Evolutionary conservation across 352 stramenopile genomes (phyloP).

Genomic region (Plasmopara halstedii): DNA sequence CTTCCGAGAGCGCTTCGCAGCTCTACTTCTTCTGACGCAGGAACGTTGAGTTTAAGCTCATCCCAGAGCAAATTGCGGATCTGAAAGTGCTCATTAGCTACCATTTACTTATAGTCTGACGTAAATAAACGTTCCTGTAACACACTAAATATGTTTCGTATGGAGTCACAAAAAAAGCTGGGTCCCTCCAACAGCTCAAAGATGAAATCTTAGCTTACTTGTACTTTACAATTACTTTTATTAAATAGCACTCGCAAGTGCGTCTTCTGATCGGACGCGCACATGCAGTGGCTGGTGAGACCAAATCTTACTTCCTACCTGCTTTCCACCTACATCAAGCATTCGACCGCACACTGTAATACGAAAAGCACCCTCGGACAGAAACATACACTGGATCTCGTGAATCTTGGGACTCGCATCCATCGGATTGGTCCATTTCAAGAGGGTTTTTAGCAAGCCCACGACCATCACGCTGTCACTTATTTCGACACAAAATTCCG

Average conservation of each 20-base stretch:
- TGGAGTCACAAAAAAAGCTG: background rate
- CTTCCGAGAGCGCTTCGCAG: conserved; percentile 52
- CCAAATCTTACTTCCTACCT: conserved; percentile 26
- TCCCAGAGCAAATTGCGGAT: conserved; percentile 69
- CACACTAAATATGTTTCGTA: too few species aligned
- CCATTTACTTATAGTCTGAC: conserved; percentile 1
- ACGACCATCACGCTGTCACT: conserved; percentile 31
- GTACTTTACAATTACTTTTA: background rate
- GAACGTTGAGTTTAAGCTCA: conserved; percentile 48
- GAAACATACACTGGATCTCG: conserved; percentile 51
- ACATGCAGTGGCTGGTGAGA: conserved; percentile 42
- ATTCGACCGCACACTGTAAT: conserved; percentile 31
- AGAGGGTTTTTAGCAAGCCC: conserved; percentile 24
- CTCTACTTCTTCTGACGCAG: conserved; percentile 50
- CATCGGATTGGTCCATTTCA: conserved; percentile 15
- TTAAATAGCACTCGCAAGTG: conserved; percentile 21
- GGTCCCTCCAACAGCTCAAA: background rate
- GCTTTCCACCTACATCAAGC: conserved; percentile 8
- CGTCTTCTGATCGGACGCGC: conserved; percentile 14
- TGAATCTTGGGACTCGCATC: conserved; percentile 12
- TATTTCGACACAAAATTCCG: conserved; percentile 2
- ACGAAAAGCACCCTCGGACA: conserved; percentile 50
- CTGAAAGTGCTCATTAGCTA: conserved; percentile 55
- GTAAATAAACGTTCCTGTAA: background rate
- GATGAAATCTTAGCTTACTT: background rate